Base-by-base conservation (phyloP, 768 basidiomycete species). In the Lentinula sp. region DNA sequence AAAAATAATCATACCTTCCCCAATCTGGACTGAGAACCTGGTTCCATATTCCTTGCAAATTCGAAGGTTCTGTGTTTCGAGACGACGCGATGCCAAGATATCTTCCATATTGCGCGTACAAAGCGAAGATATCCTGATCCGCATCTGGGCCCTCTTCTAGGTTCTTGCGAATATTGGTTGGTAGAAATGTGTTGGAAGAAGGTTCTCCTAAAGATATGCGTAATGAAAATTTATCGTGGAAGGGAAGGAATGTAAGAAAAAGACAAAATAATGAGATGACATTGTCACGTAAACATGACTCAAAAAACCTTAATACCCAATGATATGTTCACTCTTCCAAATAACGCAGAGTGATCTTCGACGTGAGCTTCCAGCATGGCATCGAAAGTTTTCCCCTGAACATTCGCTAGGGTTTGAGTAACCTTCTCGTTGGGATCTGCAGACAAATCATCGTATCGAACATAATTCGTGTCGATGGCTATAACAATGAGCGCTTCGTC, bases 1-100 rank as follows among this genome's bases (percentile, higher is more conserved):
- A 23, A 20, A n/a, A 46, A 23, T 8, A 46, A 56, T 6, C 56
- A 13, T 33, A 63, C 64, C 64, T 65, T 46, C 62, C 60, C 65
- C 65, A 66, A 13, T 28, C 46, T 23, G 63, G 65, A 39, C 57
- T 59, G 1, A 61, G 32, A 20, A 37, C 57, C 20, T 60, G 55
- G 20, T 64, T 66, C 65, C 63, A 66, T 35, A 66, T 60, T 50
- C 65, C 65, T 61, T 66, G 28, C 4, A 62, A 9, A 28, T 48
- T 61, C 6, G 60, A 61, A 37, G 60, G 49, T 50, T 61, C 60
- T 2, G 60, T 53, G 3, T 36, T 61, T 49, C 60, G 53, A 16
- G 60, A 61, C 18, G 60, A 61, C 7, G 60, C 60, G 49, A 61
- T 61, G n/a, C 60, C 60, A 41, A 61, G 52, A 35, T 61, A 61